Base-by-base conservation (phyloP, 1,139 yeast species). In the Magnusiomyces fungicola region DNA sequence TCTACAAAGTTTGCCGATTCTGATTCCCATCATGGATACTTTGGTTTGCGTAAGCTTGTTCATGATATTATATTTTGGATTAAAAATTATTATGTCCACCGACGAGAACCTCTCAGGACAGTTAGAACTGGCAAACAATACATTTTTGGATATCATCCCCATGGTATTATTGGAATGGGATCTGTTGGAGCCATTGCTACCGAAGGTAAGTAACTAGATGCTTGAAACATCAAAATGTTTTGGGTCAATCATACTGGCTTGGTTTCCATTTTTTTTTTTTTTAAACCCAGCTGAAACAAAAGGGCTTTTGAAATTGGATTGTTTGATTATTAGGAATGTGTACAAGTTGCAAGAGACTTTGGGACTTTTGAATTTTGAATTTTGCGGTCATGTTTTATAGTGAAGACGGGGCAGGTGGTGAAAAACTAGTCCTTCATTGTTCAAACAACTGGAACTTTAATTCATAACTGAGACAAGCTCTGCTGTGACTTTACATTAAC, bases 101-200 rank as follows among this genome's bases (percentile, higher is more conserved):
- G 34, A 34, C 43, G 49, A 18, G 51, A 34, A 38, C 89, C 94
- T 1, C 21, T 48, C 48, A 9, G 44, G 48, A 2, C 44, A 29
- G 12, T 2, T 3, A 34, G 50, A 18, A 62, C 67, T 0, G 70
- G 70, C 36, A 54, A 56, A 47, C 73, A 84, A 43, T 92, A 92
- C 64, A 80, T 92, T 1, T 90, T 92, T 67, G 96, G 97, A 0
- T 85, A 88, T 62, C 97, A 90, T 66, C 98, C 99, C 0, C 98
- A 92, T 64, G 98, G 99, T 0, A 90, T 92, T 10, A 89, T 90
- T 25, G 88, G 96, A 0, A 76, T 90, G 78, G 97, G 97, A 1
- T 94, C 84, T 0, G 80, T 92, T 65, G 96, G 96, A 3, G 82
- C 82, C 0, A 74, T 92, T 60, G 92, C 83, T 0, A 85, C 95